A percentile compares a stretch with the other conserved stretches of the same genome.
phyloP scores from a whole-genome alignment of 176 grass and related monocot species.

The Chloris gayana region DNA sequence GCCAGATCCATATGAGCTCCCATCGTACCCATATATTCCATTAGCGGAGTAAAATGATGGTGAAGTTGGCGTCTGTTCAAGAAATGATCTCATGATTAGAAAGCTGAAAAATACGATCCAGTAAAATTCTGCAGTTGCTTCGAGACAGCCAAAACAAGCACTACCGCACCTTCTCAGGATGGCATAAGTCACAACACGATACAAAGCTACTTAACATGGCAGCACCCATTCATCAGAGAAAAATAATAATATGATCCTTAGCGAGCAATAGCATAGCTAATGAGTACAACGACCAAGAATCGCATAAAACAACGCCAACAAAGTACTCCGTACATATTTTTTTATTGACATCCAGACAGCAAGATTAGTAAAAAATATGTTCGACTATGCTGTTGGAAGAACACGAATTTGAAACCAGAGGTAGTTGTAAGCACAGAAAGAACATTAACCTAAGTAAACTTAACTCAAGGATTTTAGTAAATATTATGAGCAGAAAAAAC shows the following conservation, averaged over 20 bases:
- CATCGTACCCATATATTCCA: slow-evolving; percentile 54
- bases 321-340: too few species aligned
- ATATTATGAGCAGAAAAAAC: background rate
- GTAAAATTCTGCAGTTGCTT: background rate
- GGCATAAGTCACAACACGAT: background rate
- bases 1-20: slow-evolving; percentile 52
- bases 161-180: background rate
- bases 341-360: too few species aligned
- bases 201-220: background rate
- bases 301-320: background rate
- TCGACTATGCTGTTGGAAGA: too few species aligned
- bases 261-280: background rate
- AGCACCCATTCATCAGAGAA: background rate
- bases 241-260: background rate
- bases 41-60: slow-evolving; percentile 55
- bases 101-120: background rate
- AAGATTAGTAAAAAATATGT: too few species aligned
- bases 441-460: background rate
- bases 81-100: slow-evolving; percentile 5
- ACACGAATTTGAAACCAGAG: too few species aligned
- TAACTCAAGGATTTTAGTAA: background rate
- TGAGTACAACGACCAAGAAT: background rate
- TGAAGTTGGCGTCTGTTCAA: slow-evolving; percentile 29
- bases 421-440: background rate
- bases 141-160: background rate